phyloP scores from a whole-genome alignment of 192 early-diverging fungal species.

The Backusella tarrabulga region DNA sequence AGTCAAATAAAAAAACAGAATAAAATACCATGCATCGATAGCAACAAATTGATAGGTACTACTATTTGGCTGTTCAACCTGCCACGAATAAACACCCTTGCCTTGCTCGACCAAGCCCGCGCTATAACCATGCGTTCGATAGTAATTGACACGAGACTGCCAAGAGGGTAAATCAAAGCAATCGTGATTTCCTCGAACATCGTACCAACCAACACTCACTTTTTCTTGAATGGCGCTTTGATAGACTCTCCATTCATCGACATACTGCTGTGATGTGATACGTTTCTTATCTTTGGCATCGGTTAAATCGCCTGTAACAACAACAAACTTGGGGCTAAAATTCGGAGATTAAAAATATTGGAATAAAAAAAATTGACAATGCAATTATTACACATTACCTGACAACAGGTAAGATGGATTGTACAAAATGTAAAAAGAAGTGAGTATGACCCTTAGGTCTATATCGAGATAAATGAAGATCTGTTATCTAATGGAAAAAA shows the following conservation, averaged over 20 bases:
- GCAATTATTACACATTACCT: conserved; percentile 9
- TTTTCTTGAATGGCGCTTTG: conserved; percentile 51
- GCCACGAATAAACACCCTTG: conserved; percentile 48
- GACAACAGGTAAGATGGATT: conserved; percentile 71
- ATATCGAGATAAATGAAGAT: conserved; percentile 83
- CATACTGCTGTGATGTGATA: conserved; percentile 70
- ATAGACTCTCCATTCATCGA: conserved; percentile 83
- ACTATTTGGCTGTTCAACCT: conserved; percentile 67
- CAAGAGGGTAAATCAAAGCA: conserved; percentile 79
- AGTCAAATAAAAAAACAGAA: neutral
- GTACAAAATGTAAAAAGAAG: conserved; percentile 77
- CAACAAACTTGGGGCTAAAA: conserved; percentile 68
- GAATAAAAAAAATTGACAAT: neutral
- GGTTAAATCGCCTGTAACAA: conserved; percentile 85
- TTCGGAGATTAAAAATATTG: neutral
- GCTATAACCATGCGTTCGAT: conserved; percentile 50
- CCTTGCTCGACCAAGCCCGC: conserved; percentile 39
- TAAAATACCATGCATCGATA: conserved; percentile 69
- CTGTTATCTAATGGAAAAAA: conserved; percentile 61
- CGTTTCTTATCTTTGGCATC: conserved; percentile 76
- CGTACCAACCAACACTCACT: conserved; percentile 64
- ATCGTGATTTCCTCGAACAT: conserved; percentile 94
- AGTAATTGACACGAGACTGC: conserved; percentile 61
- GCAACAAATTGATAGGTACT: conserved; percentile 76
- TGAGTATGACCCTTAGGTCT: conserved; percentile 59